Evolutionary conservation across 140 eudicot species (phyloP).

Genomic region (Cichorium intybus): DNA sequence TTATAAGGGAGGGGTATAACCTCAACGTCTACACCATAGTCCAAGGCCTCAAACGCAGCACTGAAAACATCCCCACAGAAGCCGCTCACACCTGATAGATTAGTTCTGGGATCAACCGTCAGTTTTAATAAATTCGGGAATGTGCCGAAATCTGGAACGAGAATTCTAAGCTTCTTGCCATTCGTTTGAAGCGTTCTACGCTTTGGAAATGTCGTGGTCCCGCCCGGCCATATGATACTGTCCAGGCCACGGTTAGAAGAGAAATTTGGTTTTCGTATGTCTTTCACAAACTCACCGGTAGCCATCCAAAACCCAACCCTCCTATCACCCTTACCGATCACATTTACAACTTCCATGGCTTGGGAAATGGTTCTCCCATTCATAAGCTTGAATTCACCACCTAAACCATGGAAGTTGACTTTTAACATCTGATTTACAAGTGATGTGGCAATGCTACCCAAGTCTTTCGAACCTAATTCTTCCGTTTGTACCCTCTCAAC

Average conservation of each 20-base stretch:
- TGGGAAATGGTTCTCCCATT: background rate
- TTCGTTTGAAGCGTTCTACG: slow-evolving; percentile 20
- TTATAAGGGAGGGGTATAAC: background rate
- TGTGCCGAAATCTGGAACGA: slow-evolving; percentile 14
- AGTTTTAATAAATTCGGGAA: slow-evolving; percentile 5
- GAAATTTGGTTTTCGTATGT: background rate
- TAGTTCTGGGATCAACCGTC: slow-evolving; percentile 19
- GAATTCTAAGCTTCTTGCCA: slow-evolving; percentile 27
- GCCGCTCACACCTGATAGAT: slow-evolving; percentile 9
- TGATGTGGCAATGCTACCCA: too few species aligned
- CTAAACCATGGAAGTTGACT: background rate
- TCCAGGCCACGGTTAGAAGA: background rate
- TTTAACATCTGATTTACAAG: background rate
- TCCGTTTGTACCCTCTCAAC: slow-evolving; percentile 8
- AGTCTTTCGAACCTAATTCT: too few species aligned
- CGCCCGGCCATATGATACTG: slow-evolving; percentile 18
- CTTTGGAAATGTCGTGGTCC: background rate
- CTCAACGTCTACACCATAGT: slow-evolving; percentile 12
- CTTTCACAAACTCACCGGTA: background rate
- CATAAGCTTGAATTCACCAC: background rate
- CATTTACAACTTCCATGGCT: background rate
- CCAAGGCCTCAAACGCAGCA: slow-evolving; percentile 13
- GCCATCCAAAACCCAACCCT: background rate
- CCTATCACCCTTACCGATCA: background rate
- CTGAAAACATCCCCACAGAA: slow-evolving; percentile 33